Evolutionary conservation across 345 rosid species (phyloP), one percentile per base, ranked within the genome.

Genomic region (Ailanthus altissimus): DNA sequence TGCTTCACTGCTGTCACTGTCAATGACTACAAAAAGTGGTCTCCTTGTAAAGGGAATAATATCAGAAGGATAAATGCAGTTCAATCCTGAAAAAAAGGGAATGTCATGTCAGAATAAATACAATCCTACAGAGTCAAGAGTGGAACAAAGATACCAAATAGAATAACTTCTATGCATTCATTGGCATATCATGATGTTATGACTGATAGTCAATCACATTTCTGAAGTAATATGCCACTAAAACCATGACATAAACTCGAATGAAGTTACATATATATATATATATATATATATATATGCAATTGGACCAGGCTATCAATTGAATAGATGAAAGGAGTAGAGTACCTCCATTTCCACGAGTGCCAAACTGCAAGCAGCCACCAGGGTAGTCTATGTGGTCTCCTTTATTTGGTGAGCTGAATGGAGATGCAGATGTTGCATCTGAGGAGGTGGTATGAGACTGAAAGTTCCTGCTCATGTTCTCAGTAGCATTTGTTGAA

Each of bases 41-140:
- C 85, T 90, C 82, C 98, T 89, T 58, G 98, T 93, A 82, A 94
- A 94, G 75, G 98, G 97, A 86, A 91, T 85, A 73, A 94, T 79
- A 88, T 94, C 97, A 76, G 87, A 79, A 54, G 98, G 97, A 79
- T 93, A 91, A 77, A 94, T 83, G 85, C 84, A 88, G 86, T 89
- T 94, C 75, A 85, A 69, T 86, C 95, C 98, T 94, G 89, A 59
- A 83, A 86, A 75, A 32, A 15, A 40, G 49, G 38, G 65, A 74
- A 79, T 66, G 26, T 47, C 46, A 65, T 21, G 73, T 80, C 74
- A 81, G 79, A 54, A 49, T 18, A 68, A 54, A 51, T n/a, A 69
- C 16, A 66, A 49, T 50, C 16, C 38, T 9, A 53, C 20, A 57
- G 43, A 78, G 51, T 32, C 69, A 77, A 13, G 11, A 23, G 62